Percentiles rank a stretch among this genome's conserved stretches.
Conservation (phyloP, 2,329 filamentous ascomycete genomes). For the Escovopsis sp. region DNA sequence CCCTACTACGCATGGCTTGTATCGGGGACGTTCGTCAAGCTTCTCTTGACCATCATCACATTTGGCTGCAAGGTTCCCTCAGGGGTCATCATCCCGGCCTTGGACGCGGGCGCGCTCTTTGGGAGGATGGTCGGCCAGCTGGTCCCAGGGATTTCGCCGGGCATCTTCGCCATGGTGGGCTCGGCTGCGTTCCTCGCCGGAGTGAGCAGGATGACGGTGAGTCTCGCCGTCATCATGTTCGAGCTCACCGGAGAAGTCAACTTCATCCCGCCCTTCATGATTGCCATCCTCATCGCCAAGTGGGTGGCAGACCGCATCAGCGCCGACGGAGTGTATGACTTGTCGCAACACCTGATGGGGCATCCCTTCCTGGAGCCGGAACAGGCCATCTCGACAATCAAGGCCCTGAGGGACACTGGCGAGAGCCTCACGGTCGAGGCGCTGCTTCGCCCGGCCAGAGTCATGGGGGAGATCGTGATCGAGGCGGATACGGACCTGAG, state of each 20-base stretch:
- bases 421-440: constrained; percentile 23
- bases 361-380: constrained; percentile 44
- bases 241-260: constrained; percentile 90
- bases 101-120: constrained; percentile 91
- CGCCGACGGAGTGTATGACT: constrained; percentile 77
- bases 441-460: constrained; percentile 36
- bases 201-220: constrained; percentile 84
- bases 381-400: constrained; percentile 21
- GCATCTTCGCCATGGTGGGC: constrained; percentile 94
- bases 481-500: constrained; percentile 27
- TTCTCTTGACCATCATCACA: constrained; percentile 72
- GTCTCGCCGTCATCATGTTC: constrained; percentile 86
- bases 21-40: constrained; percentile 77
- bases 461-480: constrained; percentile 42
- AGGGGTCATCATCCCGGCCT: constrained; percentile 94
- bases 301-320: constrained; percentile 96
- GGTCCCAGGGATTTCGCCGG: constrained; percentile 70
- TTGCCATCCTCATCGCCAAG: constrained; percentile 84
- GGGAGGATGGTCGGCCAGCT: constrained; percentile 77
- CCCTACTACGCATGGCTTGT: constrained; percentile 56
- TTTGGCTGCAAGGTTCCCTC: constrained; percentile 89
- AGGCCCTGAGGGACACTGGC: constrained; percentile 21
- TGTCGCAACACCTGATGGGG: constrained; percentile 42
- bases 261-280: constrained; percentile 86
- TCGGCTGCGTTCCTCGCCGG: constrained; percentile 97